A percentile compares a stretch with the other conserved stretches of the same genome.
phyloP scores from a whole-genome alignment of 2,329 filamentous ascomycete species.

The Ophiobolus disseminans region DNA sequence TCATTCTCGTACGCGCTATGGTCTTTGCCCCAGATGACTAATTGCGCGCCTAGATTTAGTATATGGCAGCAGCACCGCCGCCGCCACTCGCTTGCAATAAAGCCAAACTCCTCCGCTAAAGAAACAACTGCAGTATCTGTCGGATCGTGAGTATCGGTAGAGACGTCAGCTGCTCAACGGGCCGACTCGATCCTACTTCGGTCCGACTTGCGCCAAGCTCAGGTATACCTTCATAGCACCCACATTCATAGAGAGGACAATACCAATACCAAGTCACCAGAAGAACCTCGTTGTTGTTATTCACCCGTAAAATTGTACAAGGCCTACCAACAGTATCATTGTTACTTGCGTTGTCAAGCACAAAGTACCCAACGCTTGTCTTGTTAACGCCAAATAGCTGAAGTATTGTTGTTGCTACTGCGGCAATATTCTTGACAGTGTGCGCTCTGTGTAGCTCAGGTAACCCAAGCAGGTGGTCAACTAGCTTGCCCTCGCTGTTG shows the following conservation, averaged over 20 bases:
- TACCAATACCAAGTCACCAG: not conserved
- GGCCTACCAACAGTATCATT: not conserved
- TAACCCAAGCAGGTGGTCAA: constrained; percentile 6
- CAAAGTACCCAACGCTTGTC: constrained; percentile 3
- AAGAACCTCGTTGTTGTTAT: not conserved
- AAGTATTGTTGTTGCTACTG: not conserved
- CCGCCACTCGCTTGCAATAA: too few relatives aligned
- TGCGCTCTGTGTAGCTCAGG: constrained; percentile 8
- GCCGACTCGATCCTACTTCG: constrained; percentile 4
- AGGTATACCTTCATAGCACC: constrained; percentile 6
- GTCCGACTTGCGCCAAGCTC: not conserved
- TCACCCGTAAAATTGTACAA: not conserved
- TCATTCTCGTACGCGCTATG: too few relatives aligned
- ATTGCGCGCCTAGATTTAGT: too few relatives aligned
- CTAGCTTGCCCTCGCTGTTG: constrained; percentile 3
- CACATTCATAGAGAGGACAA: not conserved
- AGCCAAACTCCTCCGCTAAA: too few relatives aligned
- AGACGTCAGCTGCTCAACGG: not conserved
- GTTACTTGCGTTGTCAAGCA: constrained; percentile 8
- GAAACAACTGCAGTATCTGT: too few relatives aligned
- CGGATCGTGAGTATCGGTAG: too few relatives aligned
- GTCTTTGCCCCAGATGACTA: too few relatives aligned
- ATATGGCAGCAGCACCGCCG: too few relatives aligned
- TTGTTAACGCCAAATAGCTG: not conserved
- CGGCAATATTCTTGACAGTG: constrained; percentile 3